Percentiles rank a stretch among this genome's conserved stretches.
Conservation (phyloP, 2,329 filamentous ascomycete species). For the Aspergillus sp. region DNA sequence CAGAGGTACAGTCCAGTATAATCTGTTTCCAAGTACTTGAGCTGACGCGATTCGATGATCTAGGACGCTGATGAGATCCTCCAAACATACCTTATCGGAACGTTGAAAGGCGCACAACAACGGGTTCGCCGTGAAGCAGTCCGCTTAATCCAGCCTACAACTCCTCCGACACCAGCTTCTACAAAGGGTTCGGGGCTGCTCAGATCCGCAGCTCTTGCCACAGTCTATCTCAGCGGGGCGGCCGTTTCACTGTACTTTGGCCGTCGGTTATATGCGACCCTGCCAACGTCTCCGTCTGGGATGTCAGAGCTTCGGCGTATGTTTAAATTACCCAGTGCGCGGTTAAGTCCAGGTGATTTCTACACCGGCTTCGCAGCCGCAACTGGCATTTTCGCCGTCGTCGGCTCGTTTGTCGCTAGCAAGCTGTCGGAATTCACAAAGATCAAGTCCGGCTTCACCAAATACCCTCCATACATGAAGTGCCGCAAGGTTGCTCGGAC, state of each 20-base stretch:
- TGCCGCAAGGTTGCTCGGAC: slow-evolving; percentile 37
- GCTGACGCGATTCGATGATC: neutral
- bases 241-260: neutral
- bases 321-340: neutral
- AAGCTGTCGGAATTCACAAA: slow-evolving; percentile 22
- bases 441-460: slow-evolving; percentile 27
- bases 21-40: neutral
- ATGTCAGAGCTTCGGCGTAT: neutral
- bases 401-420: slow-evolving; percentile 14
- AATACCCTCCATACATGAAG: slow-evolving; percentile 42
- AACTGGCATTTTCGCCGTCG: neutral
- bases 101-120: slow-evolving; percentile 26
- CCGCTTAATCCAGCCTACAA: slow-evolving; percentile 6
- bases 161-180: neutral
- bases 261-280: neutral
- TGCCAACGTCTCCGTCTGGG: neutral
- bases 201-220: neutral
- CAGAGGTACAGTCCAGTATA: slow-evolving; percentile 18
- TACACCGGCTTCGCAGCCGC: neutral
- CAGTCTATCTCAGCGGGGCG: neutral
- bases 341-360: neutral
- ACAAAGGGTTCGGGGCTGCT: neutral
- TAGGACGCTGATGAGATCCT: slow-evolving; percentile 46
- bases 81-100: slow-evolving; percentile 38
- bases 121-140: slow-evolving; percentile 19